A percentile compares a stretch with the other conserved stretches of the same genome.
phyloP scores from a whole-genome alignment of 768 basidiomycete species.

The Lactarius quietus region DNA sequence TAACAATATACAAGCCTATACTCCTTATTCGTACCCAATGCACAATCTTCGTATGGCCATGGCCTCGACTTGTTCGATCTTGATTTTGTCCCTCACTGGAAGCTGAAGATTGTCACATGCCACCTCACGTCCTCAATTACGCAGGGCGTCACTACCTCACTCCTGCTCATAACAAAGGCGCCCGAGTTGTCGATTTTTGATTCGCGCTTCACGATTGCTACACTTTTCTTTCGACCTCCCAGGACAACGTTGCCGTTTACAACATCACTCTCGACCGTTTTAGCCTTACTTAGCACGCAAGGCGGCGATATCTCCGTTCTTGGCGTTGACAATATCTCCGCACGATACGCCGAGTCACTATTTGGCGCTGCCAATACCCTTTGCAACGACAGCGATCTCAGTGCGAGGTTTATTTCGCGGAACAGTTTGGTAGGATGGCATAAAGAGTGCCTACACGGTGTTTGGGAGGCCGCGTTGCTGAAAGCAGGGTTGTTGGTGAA shows the following conservation, averaged over 20 bases:
- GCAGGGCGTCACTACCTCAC: not conserved
- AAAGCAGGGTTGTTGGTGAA: slow-evolving; percentile 7
- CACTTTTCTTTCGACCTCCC: not conserved
- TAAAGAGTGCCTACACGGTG: slow-evolving; percentile 1
- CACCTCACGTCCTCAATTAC: not conserved
- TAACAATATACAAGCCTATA: not conserved
- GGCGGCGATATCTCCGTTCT: too few species aligned
- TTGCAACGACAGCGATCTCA: not conserved
- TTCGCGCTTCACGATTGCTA: not conserved
- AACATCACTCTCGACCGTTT: too few species aligned
- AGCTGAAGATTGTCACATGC: not conserved
- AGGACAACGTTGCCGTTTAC: slow-evolving; percentile 5
- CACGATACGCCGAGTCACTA: not conserved
- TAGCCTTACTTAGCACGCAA: too few species aligned
- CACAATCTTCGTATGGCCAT: too few species aligned
- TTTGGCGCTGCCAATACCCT: not conserved
- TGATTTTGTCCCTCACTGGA: too few species aligned
- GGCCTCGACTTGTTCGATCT: too few species aligned
- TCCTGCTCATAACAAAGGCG: slow-evolving; percentile 6
- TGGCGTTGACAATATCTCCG: not conserved
- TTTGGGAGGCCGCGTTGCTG: slow-evolving; percentile 4
- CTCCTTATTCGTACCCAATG: not conserved
- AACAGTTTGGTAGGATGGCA: slow-evolving; percentile 1
- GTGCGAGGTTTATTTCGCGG: not conserved
- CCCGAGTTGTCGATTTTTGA: not conserved